Conservation (phyloP, 139 green algal species). For the Deuterostichococcus epilithicus region DNA sequence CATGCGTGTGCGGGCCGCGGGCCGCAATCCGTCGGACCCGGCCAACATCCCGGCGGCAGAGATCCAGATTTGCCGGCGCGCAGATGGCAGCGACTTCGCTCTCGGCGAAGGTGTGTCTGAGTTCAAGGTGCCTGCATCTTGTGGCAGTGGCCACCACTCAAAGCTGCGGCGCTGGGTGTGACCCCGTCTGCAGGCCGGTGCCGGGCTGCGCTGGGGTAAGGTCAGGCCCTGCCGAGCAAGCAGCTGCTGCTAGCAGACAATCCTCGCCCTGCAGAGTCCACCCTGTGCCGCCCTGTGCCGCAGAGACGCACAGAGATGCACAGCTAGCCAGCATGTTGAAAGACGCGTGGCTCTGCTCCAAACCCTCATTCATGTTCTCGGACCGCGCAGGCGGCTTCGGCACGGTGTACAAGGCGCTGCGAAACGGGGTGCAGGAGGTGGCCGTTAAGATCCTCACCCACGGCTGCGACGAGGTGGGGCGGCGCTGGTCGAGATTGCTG, state of each 20-base stretch:
- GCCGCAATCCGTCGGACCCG: background rate
- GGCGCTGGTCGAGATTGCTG: no score
- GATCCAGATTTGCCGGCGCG: background rate
- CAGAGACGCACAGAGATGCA: no score
- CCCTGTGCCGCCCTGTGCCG: no score
- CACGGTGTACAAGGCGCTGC: background rate
- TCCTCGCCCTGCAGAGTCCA: no score
- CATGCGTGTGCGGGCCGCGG: background rate
- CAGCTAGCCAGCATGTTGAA: no score
- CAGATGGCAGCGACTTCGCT: background rate
- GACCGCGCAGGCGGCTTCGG: conserved; percentile 6
- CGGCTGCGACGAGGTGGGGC: background rate
- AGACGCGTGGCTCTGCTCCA: background rate
- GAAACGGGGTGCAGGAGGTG: conserved; percentile 12
- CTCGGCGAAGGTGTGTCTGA: background rate
- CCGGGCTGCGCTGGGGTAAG: no score
- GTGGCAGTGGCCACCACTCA: no score
- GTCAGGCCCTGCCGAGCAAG: no score
- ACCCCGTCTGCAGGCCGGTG: no score
- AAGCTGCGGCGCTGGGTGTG: background rate
- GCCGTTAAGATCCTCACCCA: conserved; percentile 3
- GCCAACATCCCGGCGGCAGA: background rate
- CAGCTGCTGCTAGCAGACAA: no score
- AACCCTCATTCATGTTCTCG: background rate
- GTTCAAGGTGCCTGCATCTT: background rate